Conservation (phyloP, 371 early-diverging fungal species). For the Mucor velutinosus region DNA sequence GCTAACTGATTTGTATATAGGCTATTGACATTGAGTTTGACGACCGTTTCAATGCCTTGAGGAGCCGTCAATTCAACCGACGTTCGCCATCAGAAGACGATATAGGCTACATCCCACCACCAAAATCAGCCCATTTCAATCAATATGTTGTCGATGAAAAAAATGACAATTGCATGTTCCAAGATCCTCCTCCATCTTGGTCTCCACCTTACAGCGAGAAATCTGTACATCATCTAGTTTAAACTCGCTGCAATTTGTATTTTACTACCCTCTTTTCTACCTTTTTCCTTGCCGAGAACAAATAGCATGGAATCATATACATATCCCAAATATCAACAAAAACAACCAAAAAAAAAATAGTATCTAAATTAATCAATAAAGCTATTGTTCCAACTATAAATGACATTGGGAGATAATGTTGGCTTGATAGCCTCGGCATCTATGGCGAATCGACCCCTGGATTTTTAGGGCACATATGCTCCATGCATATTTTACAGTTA, state of each 20-base stretch:
- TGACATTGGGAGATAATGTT: neutral
- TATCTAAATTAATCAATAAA: conserved; percentile 4
- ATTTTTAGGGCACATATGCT: no score
- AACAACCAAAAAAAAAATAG: neutral
- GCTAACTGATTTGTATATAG: conserved; percentile 16
- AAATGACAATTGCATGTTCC: conserved; percentile 12
- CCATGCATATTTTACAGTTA: no score
- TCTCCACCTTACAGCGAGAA: conserved; percentile 19
- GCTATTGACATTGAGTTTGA: conserved; percentile 39
- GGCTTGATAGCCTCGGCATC: neutral
- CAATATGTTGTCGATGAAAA: conserved; percentile 12
- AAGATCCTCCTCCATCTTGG: conserved; percentile 17
- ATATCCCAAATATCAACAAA: neutral
- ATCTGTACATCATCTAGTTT: neutral
- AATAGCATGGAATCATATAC: neutral
- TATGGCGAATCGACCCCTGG: neutral
- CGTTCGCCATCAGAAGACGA: conserved; percentile 16
- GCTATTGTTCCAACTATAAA: neutral
- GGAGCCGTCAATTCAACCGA: conserved; percentile 26
- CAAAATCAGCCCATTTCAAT: conserved; percentile 13
- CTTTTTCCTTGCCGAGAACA: neutral
- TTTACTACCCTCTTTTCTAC: neutral
- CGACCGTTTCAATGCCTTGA: conserved; percentile 38
- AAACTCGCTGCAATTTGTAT: neutral
- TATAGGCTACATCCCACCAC: conserved; percentile 7